phyloP scores from a whole-genome alignment of 306 rosid genomes.

The Alnus glutinosa region DNA sequence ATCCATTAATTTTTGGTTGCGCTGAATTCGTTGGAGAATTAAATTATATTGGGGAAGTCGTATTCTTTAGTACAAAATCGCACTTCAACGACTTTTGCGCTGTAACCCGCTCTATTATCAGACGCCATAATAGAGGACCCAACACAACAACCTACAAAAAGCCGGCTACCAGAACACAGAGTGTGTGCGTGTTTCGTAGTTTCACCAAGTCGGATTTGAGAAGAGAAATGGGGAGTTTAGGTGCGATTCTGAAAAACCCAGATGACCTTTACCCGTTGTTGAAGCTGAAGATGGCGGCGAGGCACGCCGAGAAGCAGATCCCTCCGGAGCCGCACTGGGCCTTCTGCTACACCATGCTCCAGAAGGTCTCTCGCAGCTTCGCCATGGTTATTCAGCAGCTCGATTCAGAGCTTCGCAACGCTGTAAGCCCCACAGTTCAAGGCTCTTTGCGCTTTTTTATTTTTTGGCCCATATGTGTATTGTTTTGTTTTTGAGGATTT shows the following conservation, averaged over 20 bases:
- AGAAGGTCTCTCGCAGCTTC: conserved; percentile 90
- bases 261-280: conserved; percentile 80
- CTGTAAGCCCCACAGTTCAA: conserved; percentile 48
- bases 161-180: not conserved
- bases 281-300: conserved; percentile 78
- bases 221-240: conserved; percentile 64
- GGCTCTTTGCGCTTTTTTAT: not conserved
- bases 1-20: not conserved
- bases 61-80: not conserved
- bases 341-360: conserved; percentile 83
- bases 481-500: not conserved
- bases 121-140: not conserved
- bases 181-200: not conserved
- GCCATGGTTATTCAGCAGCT: conserved; percentile 96
- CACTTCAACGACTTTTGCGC: not conserved
- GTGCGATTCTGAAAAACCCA: conserved; percentile 72
- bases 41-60: not conserved
- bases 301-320: conserved; percentile 88
- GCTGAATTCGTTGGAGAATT: not conserved
- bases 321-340: conserved; percentile 91
- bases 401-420: conserved; percentile 75
- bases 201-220: not conserved
- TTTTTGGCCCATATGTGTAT: not conserved
- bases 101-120: not conserved
- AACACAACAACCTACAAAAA: not conserved